phyloP scores from a whole-genome alignment of 768 basidiomycete genomes.

The Lentinula raphanica region DNA sequence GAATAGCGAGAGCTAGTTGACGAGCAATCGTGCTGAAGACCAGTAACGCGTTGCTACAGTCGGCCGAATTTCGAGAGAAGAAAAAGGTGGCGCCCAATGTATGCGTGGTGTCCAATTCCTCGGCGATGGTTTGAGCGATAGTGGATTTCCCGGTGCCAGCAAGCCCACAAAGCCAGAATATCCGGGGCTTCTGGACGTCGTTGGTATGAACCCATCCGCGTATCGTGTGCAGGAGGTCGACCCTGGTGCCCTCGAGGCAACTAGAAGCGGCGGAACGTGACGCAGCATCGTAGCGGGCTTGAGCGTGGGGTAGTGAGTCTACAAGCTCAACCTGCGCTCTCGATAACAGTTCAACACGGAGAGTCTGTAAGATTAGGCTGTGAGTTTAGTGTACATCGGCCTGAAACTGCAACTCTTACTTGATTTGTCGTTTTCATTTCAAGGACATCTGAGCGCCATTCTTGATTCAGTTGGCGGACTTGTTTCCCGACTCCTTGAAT shows the following conservation, averaged over 20 bases:
- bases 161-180: slow-evolving; percentile 18
- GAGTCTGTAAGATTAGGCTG: neutral
- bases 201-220: neutral
- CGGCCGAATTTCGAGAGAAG: slow-evolving; percentile 14
- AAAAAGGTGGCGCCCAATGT: slow-evolving; percentile 20
- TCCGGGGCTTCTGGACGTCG: slow-evolving; percentile 23
- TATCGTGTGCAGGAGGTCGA: neutral
- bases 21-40: slow-evolving; percentile 18
- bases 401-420: neutral
- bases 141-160: slow-evolving; percentile 20
- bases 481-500: neutral
- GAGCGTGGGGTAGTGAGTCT: neutral
- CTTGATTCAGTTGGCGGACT: neutral
- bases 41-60: slow-evolving; percentile 9
- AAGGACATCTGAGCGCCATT: neutral
- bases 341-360: neutral
- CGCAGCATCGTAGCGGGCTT: neutral
- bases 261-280: neutral
- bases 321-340: neutral
- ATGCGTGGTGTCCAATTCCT: slow-evolving; percentile 1
- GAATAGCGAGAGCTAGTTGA: slow-evolving; percentile 9
- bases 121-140: slow-evolving; percentile 11
- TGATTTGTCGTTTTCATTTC: neutral
- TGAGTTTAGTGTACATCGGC: neutral
- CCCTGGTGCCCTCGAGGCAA: neutral